A percentile compares a stretch with the other conserved stretches of the same genome.
These are phyloP conservation scores for Dichomitus squalens DNA, from an alignment of 1,284 basidiomycete genomes.

Conservation along the genomic window DNA sequence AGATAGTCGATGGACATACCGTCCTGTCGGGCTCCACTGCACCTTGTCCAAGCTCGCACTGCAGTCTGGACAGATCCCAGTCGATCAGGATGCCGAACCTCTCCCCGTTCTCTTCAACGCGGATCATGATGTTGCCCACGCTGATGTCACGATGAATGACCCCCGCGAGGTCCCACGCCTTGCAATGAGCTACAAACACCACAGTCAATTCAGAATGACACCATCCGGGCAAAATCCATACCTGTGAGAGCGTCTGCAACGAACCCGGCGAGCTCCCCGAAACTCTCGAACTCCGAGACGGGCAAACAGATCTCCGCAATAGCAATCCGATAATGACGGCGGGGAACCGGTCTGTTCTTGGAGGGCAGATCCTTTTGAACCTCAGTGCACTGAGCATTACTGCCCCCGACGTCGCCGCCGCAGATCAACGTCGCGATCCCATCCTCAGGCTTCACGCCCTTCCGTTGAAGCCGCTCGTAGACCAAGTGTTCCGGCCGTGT, in stretches of 20 bases:
- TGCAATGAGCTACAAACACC: neutral
- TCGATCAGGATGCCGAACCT: neutral
- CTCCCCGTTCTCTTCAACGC: neutral
- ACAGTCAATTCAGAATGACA: neutral
- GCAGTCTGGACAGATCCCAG: constrained; percentile 9
- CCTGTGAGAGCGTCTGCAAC: neutral
- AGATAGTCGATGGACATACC: too few relatives aligned
- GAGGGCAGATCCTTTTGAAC: too few relatives aligned
- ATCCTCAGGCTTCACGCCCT: neutral
- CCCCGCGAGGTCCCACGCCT: neutral
- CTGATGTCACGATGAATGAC: constrained; percentile 15
- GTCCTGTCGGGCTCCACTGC: neutral
- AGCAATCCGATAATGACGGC: neutral
- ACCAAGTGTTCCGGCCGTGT: constrained; percentile 9
- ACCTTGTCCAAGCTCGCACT: neutral
- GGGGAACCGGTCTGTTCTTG: constrained; percentile 1
- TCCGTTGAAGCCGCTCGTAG: neutral
- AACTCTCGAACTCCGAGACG: neutral
- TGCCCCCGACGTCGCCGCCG: constrained; percentile 12
- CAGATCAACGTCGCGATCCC: constrained; percentile 6
- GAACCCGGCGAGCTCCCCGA: neutral
- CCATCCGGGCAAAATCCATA: neutral
- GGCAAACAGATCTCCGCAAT: constrained; percentile 1
- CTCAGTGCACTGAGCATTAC: too few relatives aligned
- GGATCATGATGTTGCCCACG: constrained; percentile 14